Base-by-base conservation (phyloP, 768 basidiomycete genomes). In the Neoboletus magnificus region DNA sequence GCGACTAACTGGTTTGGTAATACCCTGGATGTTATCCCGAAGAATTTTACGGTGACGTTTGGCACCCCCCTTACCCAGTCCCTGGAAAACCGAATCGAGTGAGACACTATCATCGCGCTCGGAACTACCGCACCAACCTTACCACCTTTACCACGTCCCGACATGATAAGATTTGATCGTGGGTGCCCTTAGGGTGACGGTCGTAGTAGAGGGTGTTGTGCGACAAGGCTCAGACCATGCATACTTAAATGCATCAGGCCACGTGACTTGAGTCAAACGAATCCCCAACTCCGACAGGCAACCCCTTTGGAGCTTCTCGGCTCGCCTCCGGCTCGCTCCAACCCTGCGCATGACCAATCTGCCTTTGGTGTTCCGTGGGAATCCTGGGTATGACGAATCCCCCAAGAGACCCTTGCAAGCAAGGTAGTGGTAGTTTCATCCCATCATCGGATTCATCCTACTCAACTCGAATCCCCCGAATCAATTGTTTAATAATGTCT, bases 131-230 rank as follows among this genome's bases (percentile, higher is more conserved):
- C 6, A 41, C 42, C 9, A 22, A 48, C 81, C 79, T 89, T 90
- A 71, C 88, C 88, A 71, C 88, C 84, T 79, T 91, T 91, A 70
- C 89, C 89, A 69, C 89, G 88, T 74, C 89, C 90, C 76, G 89
- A 89, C 88, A 91, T 86, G 70, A 52, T 40, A 40, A 9, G 9
- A 41, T 56, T 67, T 25, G n/a, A 35, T 23, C 30, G 50, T 44
- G 45, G 48, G 48, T 48, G 32, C 30, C 2, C 4, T 57, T 23
- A 23, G 18, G 48, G 47, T 55, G 52, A 43, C 49, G 48, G 59
- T 56, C 5, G 13, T 15, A 33, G 40, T 41, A 32, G 5, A 56
- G 45, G 25, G 27, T 33, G 30, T 46, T 36, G 15, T 9, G 20
- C 36, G 20, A 33, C 33, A 9, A 41, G 15, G 22, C 44, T 2